These are phyloP conservation scores for Melastoma malabathricum DNA, from an alignment of 345 rosid genomes.

Conservation along the genomic window DNA sequence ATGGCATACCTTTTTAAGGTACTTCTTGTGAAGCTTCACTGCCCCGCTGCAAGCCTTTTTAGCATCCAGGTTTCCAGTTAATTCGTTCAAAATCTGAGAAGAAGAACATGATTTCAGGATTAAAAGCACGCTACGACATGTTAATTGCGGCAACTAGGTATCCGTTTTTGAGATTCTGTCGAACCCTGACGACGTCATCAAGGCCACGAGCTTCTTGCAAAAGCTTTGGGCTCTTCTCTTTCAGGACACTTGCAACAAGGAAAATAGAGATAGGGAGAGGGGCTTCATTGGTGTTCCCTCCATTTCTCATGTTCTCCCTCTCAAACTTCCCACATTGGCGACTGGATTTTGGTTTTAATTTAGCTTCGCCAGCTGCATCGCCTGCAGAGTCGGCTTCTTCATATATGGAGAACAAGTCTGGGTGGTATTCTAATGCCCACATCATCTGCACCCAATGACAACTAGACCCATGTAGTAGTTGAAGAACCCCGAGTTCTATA, in stretches of 20 bases:
- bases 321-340: slow-evolving; percentile 78
- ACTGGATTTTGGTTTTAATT: slow-evolving; percentile 45
- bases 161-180: neutral
- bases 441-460: slow-evolving; percentile 62
- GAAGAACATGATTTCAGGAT: neutral
- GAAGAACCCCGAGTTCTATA: neutral
- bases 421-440: slow-evolving; percentile 98
- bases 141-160: neutral
- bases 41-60: slow-evolving; percentile 85
- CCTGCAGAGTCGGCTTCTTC: slow-evolving; percentile 41
- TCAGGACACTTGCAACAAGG: slow-evolving; percentile 93
- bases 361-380: slow-evolving; percentile 40
- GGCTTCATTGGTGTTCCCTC: slow-evolving; percentile 35
- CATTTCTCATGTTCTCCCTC: slow-evolving; percentile 68
- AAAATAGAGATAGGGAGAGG: slow-evolving; percentile 88
- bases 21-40: slow-evolving; percentile 94
- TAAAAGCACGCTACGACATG: no score
- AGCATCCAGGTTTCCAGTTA: slow-evolving; percentile 85
- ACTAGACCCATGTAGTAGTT: neutral
- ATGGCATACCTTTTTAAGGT: slow-evolving; percentile 52
- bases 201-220: slow-evolving; percentile 81
- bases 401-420: slow-evolving; percentile 55
- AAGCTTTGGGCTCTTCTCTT: slow-evolving; percentile 81
- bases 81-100: slow-evolving; percentile 74
- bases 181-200: slow-evolving; percentile 84